These are phyloP conservation scores for Yarrowia osloensis DNA, from an alignment of 805 yeast species.

Conservation along the genomic window DNA sequence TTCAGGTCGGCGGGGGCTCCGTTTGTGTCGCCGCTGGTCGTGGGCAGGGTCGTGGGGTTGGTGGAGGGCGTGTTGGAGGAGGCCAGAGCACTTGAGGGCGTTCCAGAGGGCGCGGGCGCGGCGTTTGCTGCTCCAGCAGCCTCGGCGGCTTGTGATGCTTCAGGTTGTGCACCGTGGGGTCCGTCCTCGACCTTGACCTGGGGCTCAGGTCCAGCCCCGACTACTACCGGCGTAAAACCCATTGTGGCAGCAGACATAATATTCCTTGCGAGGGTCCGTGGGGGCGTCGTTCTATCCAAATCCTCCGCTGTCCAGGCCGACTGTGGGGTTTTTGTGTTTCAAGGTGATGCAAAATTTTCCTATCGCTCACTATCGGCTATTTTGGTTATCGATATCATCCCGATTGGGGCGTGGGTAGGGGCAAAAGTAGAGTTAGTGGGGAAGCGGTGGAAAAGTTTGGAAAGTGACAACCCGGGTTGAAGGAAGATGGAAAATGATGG, in stretches of 20 bases:
- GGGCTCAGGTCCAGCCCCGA: neutral
- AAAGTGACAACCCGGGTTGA: too few relatives aligned
- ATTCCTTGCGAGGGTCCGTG: neutral
- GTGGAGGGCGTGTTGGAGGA: neutral
- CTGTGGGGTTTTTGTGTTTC: conserved; percentile 29
- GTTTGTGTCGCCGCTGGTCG: neutral
- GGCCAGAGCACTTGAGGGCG: neutral
- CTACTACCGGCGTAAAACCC: conserved; percentile 24
- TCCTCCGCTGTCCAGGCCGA: neutral
- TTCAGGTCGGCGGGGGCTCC: neutral
- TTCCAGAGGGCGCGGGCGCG: neutral
- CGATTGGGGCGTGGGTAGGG: conserved; percentile 16
- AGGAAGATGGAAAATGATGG: too few relatives aligned
- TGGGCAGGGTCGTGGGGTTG: neutral
- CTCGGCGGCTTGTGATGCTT: neutral
- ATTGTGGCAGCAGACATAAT: conserved; percentile 27
- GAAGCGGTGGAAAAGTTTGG: neutral
- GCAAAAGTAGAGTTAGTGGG: neutral
- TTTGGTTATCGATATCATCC: conserved; percentile 31
- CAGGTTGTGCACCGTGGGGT: neutral
- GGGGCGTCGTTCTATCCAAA: neutral
- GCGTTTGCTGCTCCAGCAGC: neutral
- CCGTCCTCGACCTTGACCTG: neutral
- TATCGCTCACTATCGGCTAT: conserved; percentile 31
- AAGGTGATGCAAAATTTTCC: conserved; percentile 28